phyloP scores from a whole-genome alignment of 192 early-diverging fungal species.

The Linnemannia zychae region DNA sequence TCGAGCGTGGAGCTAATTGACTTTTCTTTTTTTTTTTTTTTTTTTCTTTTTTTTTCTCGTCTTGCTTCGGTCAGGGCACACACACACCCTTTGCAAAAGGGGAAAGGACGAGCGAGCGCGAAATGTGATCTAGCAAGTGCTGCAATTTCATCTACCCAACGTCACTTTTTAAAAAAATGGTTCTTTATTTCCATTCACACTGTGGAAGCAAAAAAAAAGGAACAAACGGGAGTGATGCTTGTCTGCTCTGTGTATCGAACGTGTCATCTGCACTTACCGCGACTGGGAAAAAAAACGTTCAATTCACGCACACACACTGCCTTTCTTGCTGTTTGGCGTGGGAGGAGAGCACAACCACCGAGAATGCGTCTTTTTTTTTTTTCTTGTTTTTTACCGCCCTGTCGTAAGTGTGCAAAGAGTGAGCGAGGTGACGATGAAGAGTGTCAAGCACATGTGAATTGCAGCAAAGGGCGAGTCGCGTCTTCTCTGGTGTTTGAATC shows the following conservation, averaged over 20 bases:
- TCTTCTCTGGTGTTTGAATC: neutral
- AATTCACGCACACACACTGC: too few species aligned
- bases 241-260: too few species aligned
- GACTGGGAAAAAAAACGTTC: too few species aligned
- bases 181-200: too few species aligned
- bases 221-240: too few species aligned
- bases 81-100: neutral
- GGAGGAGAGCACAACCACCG: neutral
- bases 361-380: neutral
- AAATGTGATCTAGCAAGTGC: neutral
- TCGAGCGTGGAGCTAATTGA: neutral
- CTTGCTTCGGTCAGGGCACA: too few species aligned
- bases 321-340: too few species aligned
- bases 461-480: neutral
- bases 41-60: too few species aligned
- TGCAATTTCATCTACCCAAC: neutral
- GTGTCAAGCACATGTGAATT: conserved; percentile 8
- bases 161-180: neutral
- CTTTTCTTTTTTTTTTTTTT: neutral
- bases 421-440: neutral
- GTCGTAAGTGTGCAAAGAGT: neutral
- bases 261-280: too few species aligned
- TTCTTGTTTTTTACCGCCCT: neutral
- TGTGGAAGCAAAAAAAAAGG: too few species aligned
- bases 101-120: neutral